Evolutionary conservation across 2,329 filamentous ascomycete species (phyloP), one percentile per base, ranked within the genome.

Genomic region (Pseudogymnoascus pannorum): DNA sequence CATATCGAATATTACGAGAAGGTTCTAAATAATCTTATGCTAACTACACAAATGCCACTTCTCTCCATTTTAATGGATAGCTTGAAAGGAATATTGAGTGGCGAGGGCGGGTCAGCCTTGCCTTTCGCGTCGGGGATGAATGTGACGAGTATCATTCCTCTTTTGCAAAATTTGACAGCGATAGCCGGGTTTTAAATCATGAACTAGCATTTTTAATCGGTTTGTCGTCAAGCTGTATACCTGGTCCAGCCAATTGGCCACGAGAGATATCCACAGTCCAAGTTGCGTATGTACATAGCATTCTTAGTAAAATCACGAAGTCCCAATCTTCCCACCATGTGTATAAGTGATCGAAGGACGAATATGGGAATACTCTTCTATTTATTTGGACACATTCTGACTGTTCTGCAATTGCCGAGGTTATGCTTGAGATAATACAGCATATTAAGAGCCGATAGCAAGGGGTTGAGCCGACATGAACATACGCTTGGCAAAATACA

Each of bases 1-100:
- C 76, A 75, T 61, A 76, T 81, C 51, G 64, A 67, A 1, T 81
- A 76, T 59, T 66, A 78, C n/a, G 77, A 81, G 61, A 67, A 72
- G 1, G 72, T 80, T 6, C 67, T 81, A 8, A 54, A 54, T 29
- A 29, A 11, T 6, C 24, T 54, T n/a, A 6, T 31, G 44, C 31
- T 54, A 24, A 54, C 44, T 2, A 54, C 44, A 4, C 44, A 54
- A n/a, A 31, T 54, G 26, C 44, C 44, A 11, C 6, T 54, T 5
- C 9, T 54, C 4, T 16, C 44, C 24, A 54, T 54, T 54, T n/a
- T 54, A 5, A 54, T 18, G 44, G 44, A 54, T n/a, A 54, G 44
- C 24, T 31, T 54, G 24, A 5, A 29, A 12, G 44, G 44, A 29
- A 11, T 54, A 29, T 29, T 54, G 22, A 20, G 24, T n/a, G 44